Conservation (phyloP, 768 basidiomycete species). For the Paxillus ammoniavirescens region DNA sequence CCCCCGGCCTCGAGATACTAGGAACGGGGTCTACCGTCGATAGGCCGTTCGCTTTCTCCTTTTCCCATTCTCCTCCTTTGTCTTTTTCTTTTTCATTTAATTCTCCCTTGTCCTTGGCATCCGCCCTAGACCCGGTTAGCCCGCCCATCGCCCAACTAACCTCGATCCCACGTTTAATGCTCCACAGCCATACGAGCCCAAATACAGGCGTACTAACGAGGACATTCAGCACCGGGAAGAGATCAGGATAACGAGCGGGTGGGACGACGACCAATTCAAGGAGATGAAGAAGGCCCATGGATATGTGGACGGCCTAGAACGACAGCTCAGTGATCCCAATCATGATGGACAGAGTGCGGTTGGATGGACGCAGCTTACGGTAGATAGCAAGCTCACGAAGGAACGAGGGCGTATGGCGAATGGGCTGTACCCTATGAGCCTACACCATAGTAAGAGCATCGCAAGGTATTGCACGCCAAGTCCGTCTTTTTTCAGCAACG, state of each 20-base stretch:
- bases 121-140: slow-evolving; percentile 21
- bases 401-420: slow-evolving; percentile 43
- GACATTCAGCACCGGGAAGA: slow-evolving; percentile 84
- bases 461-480: slow-evolving; percentile 72
- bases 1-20: not conserved
- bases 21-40: not conserved
- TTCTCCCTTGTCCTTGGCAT: not conserved
- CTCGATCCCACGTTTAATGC: slow-evolving; percentile 76
- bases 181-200: slow-evolving; percentile 84
- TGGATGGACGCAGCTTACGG: slow-evolving; percentile 35
- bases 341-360: too few relatives aligned
- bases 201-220: slow-evolving; percentile 81
- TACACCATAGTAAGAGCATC: slow-evolving; percentile 76
- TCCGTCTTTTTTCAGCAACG: slow-evolving; percentile 77
- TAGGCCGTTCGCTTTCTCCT: slow-evolving; percentile 1
- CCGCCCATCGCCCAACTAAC: slow-evolving; percentile 79
- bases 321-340: slow-evolving; percentile 1
- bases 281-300: slow-evolving; percentile 56
- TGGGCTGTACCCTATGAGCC: slow-evolving; percentile 75
- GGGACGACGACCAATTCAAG: slow-evolving; percentile 61
- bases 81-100: not conserved
- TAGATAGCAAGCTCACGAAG: slow-evolving; percentile 51
- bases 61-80: slow-evolving; percentile 1
- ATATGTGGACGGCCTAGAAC: slow-evolving; percentile 51
- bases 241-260: slow-evolving; percentile 78